Percentiles rank a stretch among this genome's conserved stretches.
Conservation (phyloP, 2,329 filamentous ascomycete species). For the Fusarium guadeloupense region DNA sequence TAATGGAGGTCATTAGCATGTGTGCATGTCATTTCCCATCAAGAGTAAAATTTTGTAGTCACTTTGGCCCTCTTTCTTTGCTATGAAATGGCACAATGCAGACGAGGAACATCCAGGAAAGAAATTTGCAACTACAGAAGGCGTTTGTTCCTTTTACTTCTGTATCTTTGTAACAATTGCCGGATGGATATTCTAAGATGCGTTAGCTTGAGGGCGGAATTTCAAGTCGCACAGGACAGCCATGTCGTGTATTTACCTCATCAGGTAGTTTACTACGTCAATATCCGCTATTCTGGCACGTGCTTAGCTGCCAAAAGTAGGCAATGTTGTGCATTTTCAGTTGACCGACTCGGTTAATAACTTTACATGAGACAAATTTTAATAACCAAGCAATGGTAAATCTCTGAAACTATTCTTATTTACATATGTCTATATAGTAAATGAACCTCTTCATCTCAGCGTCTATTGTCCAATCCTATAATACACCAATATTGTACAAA, state of each 20-base stretch:
- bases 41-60: not conserved
- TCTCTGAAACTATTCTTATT: too few relatives aligned
- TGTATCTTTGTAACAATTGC: not conserved
- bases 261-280: not conserved
- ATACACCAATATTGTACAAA: not conserved
- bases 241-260: not conserved
- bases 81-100: not conserved
- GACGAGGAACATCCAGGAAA: not conserved
- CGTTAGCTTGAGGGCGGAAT: not conserved
- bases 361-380: too few relatives aligned
- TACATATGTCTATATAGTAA: too few relatives aligned
- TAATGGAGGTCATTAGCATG: not conserved
- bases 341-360: not conserved
- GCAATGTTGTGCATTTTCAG: slow-evolving; percentile 13
- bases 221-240: not conserved
- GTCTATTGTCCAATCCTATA: too few relatives aligned
- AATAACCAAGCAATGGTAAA: too few relatives aligned
- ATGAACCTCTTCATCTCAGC: too few relatives aligned
- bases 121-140: not conserved
- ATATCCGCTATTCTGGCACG: not conserved
- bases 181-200: not conserved
- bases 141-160: not conserved
- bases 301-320: not conserved
- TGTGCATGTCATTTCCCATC: not conserved
- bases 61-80: not conserved